Evolutionary conservation across 768 basidiomycete species (phyloP), one percentile per base, ranked within the genome.

Genomic region (Mrakia blollopis): DNA sequence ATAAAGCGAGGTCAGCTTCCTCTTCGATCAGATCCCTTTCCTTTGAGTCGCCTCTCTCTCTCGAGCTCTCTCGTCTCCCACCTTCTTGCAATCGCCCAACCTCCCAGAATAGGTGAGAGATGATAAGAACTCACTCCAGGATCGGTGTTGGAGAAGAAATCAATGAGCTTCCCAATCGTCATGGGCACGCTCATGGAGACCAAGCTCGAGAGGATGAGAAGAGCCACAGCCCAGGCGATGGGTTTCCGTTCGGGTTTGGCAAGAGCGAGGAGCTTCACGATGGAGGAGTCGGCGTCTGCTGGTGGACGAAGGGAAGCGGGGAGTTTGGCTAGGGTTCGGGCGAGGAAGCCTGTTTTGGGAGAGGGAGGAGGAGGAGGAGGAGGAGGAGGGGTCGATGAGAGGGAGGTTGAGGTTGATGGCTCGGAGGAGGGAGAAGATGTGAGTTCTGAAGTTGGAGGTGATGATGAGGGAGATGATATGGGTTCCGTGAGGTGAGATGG

Each of bases 171-270:
- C 14, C 96, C 96, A 80, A 98, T 90, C 1, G 94, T 94, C 80
- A 97, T 89, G 0, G 96, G 96, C 18, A 98, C 88, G 79, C 91
- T 91, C 90, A 98, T 91, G 5, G 93, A 92, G 30, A 99, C 92
- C 3, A 91, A 86, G 13, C 93, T 93, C 0, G 94, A 96, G n/a
- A 93, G 87, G 23, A 95, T 83, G 11, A 98, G 86, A 79, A 86
- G 76, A 1, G 91, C 91, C 65, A 94, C 86, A 10, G 94, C 94
- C 61, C 89, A 86, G 0, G 88, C 81, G 13, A 97, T 86, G 2
- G 92, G 89, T 79, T 89, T 92, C 80, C 86, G 87, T 84, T 98
- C 96, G 0, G 93, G 91, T 81, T 85, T 89, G 0, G 94, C 93
- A 57, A 98, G 88, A 0, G 89, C 85, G 16, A 91, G 80, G 47